Percentiles rank a stretch among this genome's conserved stretches.
phyloP scores from a whole-genome alignment of 768 basidiomycete genomes.

The Chalciporus chontae region DNA sequence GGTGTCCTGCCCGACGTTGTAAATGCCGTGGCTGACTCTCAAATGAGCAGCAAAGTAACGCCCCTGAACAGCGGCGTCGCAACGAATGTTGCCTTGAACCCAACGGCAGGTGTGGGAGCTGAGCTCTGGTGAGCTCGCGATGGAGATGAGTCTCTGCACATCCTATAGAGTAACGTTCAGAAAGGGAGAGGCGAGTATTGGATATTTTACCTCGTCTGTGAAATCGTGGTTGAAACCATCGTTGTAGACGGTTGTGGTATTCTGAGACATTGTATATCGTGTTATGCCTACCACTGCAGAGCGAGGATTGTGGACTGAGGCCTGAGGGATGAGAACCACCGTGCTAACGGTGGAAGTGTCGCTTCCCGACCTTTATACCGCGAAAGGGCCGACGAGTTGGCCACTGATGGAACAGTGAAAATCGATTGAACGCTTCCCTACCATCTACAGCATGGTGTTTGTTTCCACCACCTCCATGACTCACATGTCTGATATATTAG shows the following conservation, averaged over 20 bases:
- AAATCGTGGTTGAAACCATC: slow-evolving; percentile 30
- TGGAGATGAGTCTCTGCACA: slow-evolving; percentile 20
- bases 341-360: background rate
- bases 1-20: slow-evolving; percentile 1
- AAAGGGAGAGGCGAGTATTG: background rate
- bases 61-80: slow-evolving; percentile 17
- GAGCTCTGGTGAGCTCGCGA: slow-evolving; percentile 28
- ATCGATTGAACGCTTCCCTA: background rate
- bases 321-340: background rate
- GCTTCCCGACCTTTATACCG: slow-evolving; percentile 18
- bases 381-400: background rate
- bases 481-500: slow-evolving; percentile 17
- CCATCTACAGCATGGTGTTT: slow-evolving; percentile 24
- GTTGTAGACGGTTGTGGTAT: slow-evolving; percentile 4
- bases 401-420: background rate
- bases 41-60: slow-evolving; percentile 15
- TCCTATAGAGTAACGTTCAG: slow-evolving; percentile 19
- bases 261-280: slow-evolving; percentile 17
- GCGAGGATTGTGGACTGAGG: background rate
- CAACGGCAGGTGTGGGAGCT: slow-evolving; percentile 23
- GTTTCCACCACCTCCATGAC: slow-evolving; percentile 2
- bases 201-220: slow-evolving; percentile 24
- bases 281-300: background rate
- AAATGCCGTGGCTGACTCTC: slow-evolving; percentile 19
- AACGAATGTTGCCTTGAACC: slow-evolving; percentile 13